phyloP scores from a whole-genome alignment of 768 basidiomycete genomes.

The Leccinum variicolor region DNA sequence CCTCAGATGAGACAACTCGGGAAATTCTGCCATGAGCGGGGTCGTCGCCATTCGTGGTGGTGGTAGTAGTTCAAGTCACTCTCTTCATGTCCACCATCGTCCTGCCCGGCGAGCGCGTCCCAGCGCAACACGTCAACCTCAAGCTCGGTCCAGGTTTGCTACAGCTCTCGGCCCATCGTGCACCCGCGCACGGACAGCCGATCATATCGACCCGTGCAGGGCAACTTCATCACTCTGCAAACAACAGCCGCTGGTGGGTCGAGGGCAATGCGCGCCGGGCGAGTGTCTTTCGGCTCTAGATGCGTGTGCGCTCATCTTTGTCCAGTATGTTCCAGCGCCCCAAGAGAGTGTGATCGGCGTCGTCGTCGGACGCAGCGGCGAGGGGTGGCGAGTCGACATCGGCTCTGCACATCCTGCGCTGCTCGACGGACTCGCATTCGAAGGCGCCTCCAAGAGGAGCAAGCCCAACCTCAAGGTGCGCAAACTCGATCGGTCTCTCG shows the following conservation, averaged over 20 bases:
- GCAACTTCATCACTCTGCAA: conserved; percentile 61
- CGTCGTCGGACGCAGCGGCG: conserved; percentile 75
- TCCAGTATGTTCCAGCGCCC: conserved; percentile 84
- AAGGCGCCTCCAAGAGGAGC: conserved; percentile 92
- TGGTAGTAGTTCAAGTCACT: conserved; percentile 1
- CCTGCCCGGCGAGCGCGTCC: conserved; percentile 79
- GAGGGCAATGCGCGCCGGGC: conserved; percentile 85
- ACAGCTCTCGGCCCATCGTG: conserved; percentile 40
- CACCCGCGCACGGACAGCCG: conserved; percentile 14
- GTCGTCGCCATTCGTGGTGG: conserved; percentile 28
- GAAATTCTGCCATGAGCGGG: conserved; percentile 60
- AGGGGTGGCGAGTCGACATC: conserved; percentile 93
- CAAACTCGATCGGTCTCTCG: neutral
- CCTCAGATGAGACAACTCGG: conserved; percentile 72
- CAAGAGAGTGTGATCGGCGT: conserved; percentile 90
- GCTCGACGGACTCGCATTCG: conserved; percentile 90
- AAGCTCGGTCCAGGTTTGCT: conserved; percentile 84
- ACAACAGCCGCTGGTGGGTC: conserved; percentile 83
- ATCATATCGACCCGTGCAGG: conserved; percentile 68
- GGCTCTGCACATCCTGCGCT: conserved; percentile 83
- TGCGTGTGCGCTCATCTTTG: conserved; percentile 2
- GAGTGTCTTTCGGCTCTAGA: conserved; percentile 26
- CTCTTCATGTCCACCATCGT: conserved; percentile 51
- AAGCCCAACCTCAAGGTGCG: conserved; percentile 88
- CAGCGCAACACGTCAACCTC: conserved; percentile 72